These are phyloP conservation scores for Aspergillus caelatus DNA, from an alignment of 2,329 filamentous ascomycete genomes.

Conservation along the genomic window DNA sequence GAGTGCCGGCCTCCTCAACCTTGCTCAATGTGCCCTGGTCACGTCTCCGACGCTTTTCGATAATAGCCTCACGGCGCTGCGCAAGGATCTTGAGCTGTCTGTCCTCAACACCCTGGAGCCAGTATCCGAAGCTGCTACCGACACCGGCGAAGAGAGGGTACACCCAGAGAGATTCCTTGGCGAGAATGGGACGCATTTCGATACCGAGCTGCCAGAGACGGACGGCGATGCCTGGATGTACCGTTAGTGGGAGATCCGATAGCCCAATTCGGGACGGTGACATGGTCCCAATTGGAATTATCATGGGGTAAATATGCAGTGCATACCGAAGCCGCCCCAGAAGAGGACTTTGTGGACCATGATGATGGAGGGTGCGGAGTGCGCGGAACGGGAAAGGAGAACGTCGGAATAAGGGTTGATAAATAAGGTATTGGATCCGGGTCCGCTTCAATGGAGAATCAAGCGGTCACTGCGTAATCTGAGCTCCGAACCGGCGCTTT, in stretches of 20 bases:
- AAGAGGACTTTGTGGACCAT: constrained; percentile 58
- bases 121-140: constrained; percentile 94
- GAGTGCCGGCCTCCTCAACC: constrained; percentile 36
- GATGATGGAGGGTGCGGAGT: constrained; percentile 18
- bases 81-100: constrained; percentile 75
- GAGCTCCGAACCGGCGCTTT: constrained; percentile 26
- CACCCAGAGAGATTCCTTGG: constrained; percentile 79
- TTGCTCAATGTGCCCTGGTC: constrained; percentile 57
- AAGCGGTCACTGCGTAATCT: constrained; percentile 6
- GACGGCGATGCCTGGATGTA: constrained; percentile 74
- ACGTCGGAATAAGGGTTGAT: not conserved
- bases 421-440: not conserved
- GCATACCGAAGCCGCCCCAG: constrained; percentile 80
- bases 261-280: not conserved
- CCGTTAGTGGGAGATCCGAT: constrained; percentile 1
- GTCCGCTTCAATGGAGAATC: not conserved
- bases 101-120: constrained; percentile 87
- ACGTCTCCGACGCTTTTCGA: constrained; percentile 87
- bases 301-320: not conserved
- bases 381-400: constrained; percentile 20
- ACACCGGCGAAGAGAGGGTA: constrained; percentile 87
- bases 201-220: constrained; percentile 97
- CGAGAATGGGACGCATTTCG: constrained; percentile 95
- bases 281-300: not conserved
- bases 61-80: constrained; percentile 75